Evolutionary conservation across 1,284 basidiomycete genomes (phyloP), one percentile per base, ranked within the genome.

Genomic region (Agaricales sp.): DNA sequence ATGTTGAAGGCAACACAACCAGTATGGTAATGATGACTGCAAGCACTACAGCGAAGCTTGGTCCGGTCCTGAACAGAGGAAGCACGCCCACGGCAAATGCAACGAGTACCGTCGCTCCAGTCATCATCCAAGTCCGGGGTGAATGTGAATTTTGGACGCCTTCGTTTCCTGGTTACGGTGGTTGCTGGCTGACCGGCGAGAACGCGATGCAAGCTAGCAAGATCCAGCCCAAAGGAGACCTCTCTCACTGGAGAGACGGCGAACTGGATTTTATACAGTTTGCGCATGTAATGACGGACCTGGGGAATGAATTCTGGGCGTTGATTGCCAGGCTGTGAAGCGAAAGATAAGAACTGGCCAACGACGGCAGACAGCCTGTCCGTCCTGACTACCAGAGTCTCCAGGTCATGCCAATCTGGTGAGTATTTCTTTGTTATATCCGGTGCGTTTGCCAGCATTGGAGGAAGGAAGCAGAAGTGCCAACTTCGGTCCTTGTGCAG

Each of bases 231-330:
- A 55, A 81, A 89, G 1, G 85, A 88, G 1, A 86, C 73, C 47
- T 88, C 84, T 0, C 79, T 79, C 52, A 76, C 81, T 1, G 86
- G 82, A 0, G 83, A 83, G 12, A 89, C 82, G 4, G 82, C 80
- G 59, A 90, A 89, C 61, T 88, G 85, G 47, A 90, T 82, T 64
- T 80, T 82, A 68, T 82, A 90, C 23, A 90, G 65, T 65, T 89
- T 90, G 56, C 87, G 80, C 84, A 90, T 87, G 60, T 82, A 89
- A 61, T 90, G 87, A 21, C 87, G 77, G 11, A 88, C 84, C 61
- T 87, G 87, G 11, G 80, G 75, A 43, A 90, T 79, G 58, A 82
- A 82, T 50, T 86, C 82, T 2, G 70, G 67, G 14, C 79, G 75
- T 59, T 87, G 86, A 53, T 87, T 83, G 35, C 70, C 71, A 18